Evolutionary conservation across 2,329 filamentous ascomycete species (phyloP).

Genomic region (Verticillium isaacii): DNA sequence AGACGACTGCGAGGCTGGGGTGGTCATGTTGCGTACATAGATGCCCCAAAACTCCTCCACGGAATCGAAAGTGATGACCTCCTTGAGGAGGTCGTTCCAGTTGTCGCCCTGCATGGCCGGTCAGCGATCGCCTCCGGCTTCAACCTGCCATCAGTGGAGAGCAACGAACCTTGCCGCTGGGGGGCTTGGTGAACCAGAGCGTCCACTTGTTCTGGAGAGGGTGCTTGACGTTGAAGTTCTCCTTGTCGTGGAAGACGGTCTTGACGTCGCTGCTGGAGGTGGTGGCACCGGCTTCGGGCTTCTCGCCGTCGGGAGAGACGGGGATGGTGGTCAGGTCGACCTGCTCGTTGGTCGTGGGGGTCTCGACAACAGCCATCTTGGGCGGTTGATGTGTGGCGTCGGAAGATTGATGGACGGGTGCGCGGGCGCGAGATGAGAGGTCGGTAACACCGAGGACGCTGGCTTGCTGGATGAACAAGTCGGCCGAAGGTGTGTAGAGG

Average conservation of each 20-base stretch:
- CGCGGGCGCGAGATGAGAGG: constrained; percentile 3
- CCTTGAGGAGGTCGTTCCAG: constrained; percentile 97
- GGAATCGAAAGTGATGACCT: constrained; percentile 97
- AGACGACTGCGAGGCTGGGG: constrained; percentile 1
- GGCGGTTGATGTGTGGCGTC: constrained; percentile 6
- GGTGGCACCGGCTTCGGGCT: constrained; percentile 43
- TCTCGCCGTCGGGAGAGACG: constrained; percentile 60
- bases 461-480: background rate
- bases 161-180: constrained; percentile 77
- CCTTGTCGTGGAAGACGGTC: constrained; percentile 96
- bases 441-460: constrained; percentile 2
- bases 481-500: background rate
- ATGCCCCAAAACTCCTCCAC: constrained; percentile 99
- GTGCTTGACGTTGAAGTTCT: constrained; percentile 99
- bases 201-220: constrained; percentile 97
- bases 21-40: constrained; percentile 64
- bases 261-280: constrained; percentile 43
- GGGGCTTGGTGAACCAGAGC: constrained; percentile 98
- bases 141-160: background rate
- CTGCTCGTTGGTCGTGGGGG: constrained; percentile 42
- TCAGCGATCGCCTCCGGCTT: constrained; percentile 12
- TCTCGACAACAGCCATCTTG: constrained; percentile 30
- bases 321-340: constrained; percentile 66
- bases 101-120: constrained; percentile 71
- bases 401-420: constrained; percentile 3